Evolutionary conservation across 306 rosid species (phyloP).

Genomic region (Boehmeria nivea): DNA sequence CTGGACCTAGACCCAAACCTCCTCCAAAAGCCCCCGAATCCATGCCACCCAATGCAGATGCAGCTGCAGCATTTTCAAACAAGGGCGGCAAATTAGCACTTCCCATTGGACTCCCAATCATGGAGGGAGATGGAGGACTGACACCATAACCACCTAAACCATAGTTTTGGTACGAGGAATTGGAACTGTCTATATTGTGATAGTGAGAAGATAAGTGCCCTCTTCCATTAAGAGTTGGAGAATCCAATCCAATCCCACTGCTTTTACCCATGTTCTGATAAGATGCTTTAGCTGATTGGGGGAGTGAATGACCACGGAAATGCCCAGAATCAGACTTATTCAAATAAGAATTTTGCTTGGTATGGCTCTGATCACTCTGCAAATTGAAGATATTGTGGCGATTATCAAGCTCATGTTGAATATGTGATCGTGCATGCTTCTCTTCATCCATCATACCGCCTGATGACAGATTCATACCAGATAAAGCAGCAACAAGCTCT

Average conservation of each 20-base stretch:
- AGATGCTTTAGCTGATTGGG: conserved; percentile 39
- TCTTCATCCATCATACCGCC: conserved; percentile 49
- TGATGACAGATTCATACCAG: conserved; percentile 67
- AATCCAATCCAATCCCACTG: conserved; percentile 37
- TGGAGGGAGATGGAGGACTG: conserved; percentile 61
- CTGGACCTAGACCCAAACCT: conserved; percentile 58
- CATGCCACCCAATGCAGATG: conserved; percentile 75
- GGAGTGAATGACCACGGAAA: conserved; percentile 38
- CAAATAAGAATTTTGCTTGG: conserved; percentile 48
- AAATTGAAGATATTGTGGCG: conserved; percentile 53
- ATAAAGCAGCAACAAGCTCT: conserved; percentile 71
- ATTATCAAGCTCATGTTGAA: conserved; percentile 53
- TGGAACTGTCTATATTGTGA: conserved; percentile 54
- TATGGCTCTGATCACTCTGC: conserved; percentile 63
- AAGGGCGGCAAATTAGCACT: conserved; percentile 69
- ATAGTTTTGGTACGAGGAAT: conserved; percentile 57
- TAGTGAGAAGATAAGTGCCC: conserved; percentile 50
- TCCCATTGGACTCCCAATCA: conserved; percentile 70
- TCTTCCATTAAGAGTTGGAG: conserved; percentile 45
- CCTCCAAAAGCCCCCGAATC: conserved; percentile 70
- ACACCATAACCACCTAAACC: conserved; percentile 55
- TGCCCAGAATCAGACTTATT: conserved; percentile 64
- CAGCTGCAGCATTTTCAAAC: conserved; percentile 80
- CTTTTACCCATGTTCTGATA: conserved; percentile 43
- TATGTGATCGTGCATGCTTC: conserved; percentile 50